phyloP scores from a whole-genome alignment of 1,284 basidiomycete genomes.

The Athelia psychrophila region DNA sequence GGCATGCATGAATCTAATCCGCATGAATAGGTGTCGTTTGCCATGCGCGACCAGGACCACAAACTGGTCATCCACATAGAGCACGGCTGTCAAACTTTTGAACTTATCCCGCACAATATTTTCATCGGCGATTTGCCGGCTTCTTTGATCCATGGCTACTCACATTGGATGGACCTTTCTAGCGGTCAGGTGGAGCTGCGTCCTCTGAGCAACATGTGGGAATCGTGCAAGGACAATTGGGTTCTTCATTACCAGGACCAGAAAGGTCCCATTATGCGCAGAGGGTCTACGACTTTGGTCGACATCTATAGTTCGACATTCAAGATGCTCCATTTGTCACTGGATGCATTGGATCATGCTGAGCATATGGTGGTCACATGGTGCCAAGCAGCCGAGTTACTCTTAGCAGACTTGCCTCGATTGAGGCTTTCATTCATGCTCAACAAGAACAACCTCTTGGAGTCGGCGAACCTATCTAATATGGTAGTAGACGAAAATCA shows the following conservation, averaged over 20 bases:
- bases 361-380: constrained; percentile 24
- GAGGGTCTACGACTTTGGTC: constrained; percentile 8
- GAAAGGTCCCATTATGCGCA: background rate
- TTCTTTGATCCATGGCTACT: constrained; percentile 17
- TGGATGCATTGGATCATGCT: constrained; percentile 28
- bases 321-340: constrained; percentile 23
- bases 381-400: background rate
- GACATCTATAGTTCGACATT: constrained; percentile 18
- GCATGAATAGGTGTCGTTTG: constrained; percentile 19
- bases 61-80: constrained; percentile 14
- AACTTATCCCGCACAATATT: constrained; percentile 19
- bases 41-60: constrained; percentile 6
- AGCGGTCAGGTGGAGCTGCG: constrained; percentile 22
- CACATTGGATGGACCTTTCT: constrained; percentile 21
- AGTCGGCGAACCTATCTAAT: constrained; percentile 32
- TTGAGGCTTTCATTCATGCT: constrained; percentile 36
- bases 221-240: constrained; percentile 17
- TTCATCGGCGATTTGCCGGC: constrained; percentile 23
- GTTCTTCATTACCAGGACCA: constrained; percentile 12
- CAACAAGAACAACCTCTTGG: constrained; percentile 19
- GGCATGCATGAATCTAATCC: background rate
- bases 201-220: constrained; percentile 17
- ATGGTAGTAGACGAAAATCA: constrained; percentile 33
- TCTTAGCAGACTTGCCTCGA: constrained; percentile 25
- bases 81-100: constrained; percentile 5